phyloP scores from a whole-genome alignment of 2,329 filamentous ascomycete species.

The Aspergillus sp. region DNA sequence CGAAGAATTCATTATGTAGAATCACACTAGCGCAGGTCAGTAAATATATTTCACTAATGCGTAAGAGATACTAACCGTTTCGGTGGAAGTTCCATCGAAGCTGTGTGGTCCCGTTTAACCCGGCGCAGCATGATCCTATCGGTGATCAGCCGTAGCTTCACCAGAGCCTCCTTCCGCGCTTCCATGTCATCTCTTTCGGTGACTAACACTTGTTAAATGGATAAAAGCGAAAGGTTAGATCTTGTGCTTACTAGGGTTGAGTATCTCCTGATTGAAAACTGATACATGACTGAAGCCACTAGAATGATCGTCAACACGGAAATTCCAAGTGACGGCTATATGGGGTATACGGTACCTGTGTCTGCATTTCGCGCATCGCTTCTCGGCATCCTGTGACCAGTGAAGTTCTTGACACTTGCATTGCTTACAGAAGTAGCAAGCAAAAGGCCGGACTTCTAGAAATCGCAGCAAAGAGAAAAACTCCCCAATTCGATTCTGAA shows the following conservation, averaged over 20 bases:
- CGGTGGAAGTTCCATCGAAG: slow-evolving; percentile 92
- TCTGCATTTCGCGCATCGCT: slow-evolving; percentile 69
- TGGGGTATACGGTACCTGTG: slow-evolving; percentile 46
- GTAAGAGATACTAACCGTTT: slow-evolving; percentile 62
- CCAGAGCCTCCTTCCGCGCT: slow-evolving; percentile 68
- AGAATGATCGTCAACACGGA: slow-evolving; percentile 8
- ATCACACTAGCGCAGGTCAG: slow-evolving; percentile 56
- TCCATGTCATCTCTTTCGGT: slow-evolving; percentile 54
- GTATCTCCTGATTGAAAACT: slow-evolving; percentile 90
- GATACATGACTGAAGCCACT: slow-evolving; percentile 69
- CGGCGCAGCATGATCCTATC: slow-evolving; percentile 94
- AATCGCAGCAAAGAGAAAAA: slow-evolving; percentile 95
- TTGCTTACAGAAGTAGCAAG: slow-evolving; percentile 89
- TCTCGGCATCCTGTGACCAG: slow-evolving; percentile 74
- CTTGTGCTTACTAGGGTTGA: slow-evolving; percentile 65
- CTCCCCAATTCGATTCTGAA: slow-evolving; percentile 96
- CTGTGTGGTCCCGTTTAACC: slow-evolving; percentile 88
- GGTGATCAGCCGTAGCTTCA: slow-evolving; percentile 83
- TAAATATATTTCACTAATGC: not conserved
- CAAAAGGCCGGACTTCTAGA: slow-evolving; percentile 82
- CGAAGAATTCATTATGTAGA: slow-evolving; percentile 93
- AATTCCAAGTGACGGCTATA: slow-evolving; percentile 5
- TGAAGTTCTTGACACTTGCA: slow-evolving; percentile 80
- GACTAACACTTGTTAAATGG: slow-evolving; percentile 36
- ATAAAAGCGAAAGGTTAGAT: not conserved